Evolutionary conservation across 768 basidiomycete species (phyloP), one percentile per base, ranked within the genome.

Genomic region (Leucosporidium scottii): DNA sequence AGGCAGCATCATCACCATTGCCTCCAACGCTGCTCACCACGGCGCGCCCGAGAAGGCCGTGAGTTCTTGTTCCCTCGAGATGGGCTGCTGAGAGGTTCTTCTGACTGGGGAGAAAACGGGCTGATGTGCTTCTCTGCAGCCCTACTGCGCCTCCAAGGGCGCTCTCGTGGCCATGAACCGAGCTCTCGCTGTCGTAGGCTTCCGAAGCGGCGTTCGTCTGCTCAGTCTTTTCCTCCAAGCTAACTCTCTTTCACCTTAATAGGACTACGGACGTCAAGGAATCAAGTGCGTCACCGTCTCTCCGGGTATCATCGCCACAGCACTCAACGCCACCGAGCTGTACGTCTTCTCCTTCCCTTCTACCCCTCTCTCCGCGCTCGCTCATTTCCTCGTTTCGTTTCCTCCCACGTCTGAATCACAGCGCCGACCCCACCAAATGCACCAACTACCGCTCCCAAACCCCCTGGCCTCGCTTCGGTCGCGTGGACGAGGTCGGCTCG

Each of bases 181-280:
- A 9, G 36, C 61, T 7, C 61, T 62, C 61, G 61, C 61, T 1
- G 61, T 55, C 18, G 60, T 61, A 31, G 4, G 60, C 13, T 13
- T 44, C 39, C n/a, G n/a, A n/a, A n/a, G n/a, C n/a, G 39, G 39
- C 39, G 39, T 13, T 17, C 13, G 34, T 34, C 39, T 61, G 17
- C 30, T 36, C n/a, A 5, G 39, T 13, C 39, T 44, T 20, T 21
- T 25, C 30, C 27, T 28, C 15, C 47, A 18, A 12, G 36, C 18
- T 28, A n/a, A 18, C 15, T 31, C 18, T 21, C 36, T 17, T 9
- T 21, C 27, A 10, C 39, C 39, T 2, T 44, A 2, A 4, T 8
- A 61, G 60, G 61, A 62, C 61, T 62, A 62, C 51, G 61, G 61
- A 17, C 31, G 61, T 10, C 61, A 62, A 30, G 61, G 61, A n/a